Percentiles rank a stretch among this genome's conserved stretches.
These are phyloP conservation scores for Kalanchoe fedtschenkoi DNA, from an alignment of 164 flowering plant species.

Conservation along the genomic window DNA sequence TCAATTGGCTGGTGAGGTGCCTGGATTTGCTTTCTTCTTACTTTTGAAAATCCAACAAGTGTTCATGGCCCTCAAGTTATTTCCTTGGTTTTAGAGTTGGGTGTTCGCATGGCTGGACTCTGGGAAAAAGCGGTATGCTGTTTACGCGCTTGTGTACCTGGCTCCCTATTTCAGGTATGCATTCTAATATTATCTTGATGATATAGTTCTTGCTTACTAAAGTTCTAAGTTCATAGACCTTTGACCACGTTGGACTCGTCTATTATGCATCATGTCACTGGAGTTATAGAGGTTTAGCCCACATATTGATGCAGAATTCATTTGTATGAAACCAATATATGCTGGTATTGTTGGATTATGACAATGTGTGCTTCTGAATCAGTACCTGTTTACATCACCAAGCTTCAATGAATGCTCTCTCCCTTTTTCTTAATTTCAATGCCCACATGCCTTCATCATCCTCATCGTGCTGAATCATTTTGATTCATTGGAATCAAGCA, in stretches of 20 bases:
- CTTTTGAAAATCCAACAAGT: neutral
- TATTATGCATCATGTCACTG: neutral
- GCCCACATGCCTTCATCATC: no score
- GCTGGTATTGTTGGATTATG: no score
- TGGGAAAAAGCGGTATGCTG: slow-evolving; percentile 53
- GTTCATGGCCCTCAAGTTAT: neutral
- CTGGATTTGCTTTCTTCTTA: neutral
- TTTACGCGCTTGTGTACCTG: slow-evolving; percentile 71
- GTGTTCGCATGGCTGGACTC: slow-evolving; percentile 88
- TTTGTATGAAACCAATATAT: neutral
- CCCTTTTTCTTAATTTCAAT: no score
- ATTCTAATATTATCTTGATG: no score
- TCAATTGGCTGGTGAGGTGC: slow-evolving; percentile 79
- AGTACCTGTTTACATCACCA: neutral
- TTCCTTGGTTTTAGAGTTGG: slow-evolving; percentile 57
- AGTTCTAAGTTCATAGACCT: no score
- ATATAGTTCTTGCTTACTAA: no score
- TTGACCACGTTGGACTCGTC: neutral
- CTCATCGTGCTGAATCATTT: no score
- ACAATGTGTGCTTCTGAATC: neutral
- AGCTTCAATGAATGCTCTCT: no score
- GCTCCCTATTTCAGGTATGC: slow-evolving; percentile 73
- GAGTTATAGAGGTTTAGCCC: neutral
- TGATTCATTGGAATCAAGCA: no score
- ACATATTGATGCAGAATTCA: neutral